phyloP scores from a whole-genome alignment of 108 stramenopile species.

The Pseudonitzschia multiseries region DNA sequence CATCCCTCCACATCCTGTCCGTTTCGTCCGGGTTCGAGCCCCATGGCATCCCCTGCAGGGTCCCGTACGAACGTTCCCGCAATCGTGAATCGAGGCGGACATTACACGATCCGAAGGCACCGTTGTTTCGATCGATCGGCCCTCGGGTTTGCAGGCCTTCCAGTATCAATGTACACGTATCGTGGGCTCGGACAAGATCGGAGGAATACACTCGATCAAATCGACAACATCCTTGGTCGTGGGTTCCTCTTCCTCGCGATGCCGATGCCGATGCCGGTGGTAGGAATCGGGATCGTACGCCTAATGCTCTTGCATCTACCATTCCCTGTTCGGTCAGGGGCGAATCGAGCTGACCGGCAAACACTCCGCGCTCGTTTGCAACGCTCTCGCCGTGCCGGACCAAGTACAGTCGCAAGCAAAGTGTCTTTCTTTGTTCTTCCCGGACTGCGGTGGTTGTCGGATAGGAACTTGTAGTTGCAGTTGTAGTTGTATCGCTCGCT shows the following conservation, averaged over 20 bases:
- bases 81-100: constrained; percentile 42
- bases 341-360: constrained; percentile 55
- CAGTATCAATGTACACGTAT: constrained; percentile 7
- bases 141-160: neutral
- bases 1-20: constrained; percentile 10
- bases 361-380: constrained; percentile 43
- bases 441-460: neutral
- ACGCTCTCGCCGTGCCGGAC: constrained; percentile 60
- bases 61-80: constrained; percentile 55
- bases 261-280: neutral
- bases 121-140: neutral
- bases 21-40: constrained; percentile 35
- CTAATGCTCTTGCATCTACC: constrained; percentile 27
- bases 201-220: constrained; percentile 9
- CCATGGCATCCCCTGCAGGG: constrained; percentile 46
- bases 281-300: constrained; percentile 5
- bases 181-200: constrained; percentile 16
- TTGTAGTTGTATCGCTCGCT: too few relatives aligned
- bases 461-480: too few relatives aligned
- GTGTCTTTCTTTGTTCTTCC: neutral
- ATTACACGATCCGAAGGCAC: neutral
- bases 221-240: neutral
- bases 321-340: constrained; percentile 46
- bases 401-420: constrained; percentile 37
- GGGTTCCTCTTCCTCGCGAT: neutral